Evolutionary conservation across 345 rosid species (phyloP).

Genomic region (Jatropha curcas): DNA sequence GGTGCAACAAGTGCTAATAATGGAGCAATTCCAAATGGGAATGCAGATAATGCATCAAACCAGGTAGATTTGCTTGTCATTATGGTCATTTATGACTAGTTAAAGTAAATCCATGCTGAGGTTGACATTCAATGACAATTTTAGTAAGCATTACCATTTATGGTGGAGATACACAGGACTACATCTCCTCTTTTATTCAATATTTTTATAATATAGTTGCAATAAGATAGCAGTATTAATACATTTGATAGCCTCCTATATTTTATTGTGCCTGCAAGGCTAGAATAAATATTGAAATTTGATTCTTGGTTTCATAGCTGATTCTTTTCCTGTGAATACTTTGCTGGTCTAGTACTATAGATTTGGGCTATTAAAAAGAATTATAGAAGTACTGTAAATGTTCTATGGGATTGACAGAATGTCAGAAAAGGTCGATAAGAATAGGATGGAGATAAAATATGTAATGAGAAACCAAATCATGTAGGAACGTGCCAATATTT

Average conservation of each 20-base stretch:
- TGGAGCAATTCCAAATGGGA: constrained; percentile 50
- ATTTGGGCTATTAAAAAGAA: not conserved
- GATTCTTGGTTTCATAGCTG: not conserved
- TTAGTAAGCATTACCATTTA: not conserved
- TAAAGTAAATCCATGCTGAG: not conserved
- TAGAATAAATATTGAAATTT: not conserved
- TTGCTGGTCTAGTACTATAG: not conserved
- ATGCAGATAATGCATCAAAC: constrained; percentile 45
- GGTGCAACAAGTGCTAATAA: constrained; percentile 32
- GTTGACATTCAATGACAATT: not conserved
- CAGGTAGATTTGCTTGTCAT: constrained; percentile 43
- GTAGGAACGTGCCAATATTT: not conserved
- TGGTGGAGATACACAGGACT: not conserved
- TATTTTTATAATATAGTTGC: not conserved
- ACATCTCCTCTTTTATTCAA: not conserved
- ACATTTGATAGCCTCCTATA: no score
- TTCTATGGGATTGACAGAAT: not conserved
- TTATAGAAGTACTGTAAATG: not conserved
- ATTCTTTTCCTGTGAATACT: not conserved
- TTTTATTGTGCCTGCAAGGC: no score
- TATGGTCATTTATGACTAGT: not conserved
- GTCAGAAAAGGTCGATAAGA: not conserved
- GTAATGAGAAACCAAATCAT: not conserved
- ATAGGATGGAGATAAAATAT: not conserved
- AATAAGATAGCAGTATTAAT: not conserved